These are phyloP conservation scores for Coelastrella sp. DNA, from an alignment of 139 green algal genomes.

Conservation along the genomic window DNA sequence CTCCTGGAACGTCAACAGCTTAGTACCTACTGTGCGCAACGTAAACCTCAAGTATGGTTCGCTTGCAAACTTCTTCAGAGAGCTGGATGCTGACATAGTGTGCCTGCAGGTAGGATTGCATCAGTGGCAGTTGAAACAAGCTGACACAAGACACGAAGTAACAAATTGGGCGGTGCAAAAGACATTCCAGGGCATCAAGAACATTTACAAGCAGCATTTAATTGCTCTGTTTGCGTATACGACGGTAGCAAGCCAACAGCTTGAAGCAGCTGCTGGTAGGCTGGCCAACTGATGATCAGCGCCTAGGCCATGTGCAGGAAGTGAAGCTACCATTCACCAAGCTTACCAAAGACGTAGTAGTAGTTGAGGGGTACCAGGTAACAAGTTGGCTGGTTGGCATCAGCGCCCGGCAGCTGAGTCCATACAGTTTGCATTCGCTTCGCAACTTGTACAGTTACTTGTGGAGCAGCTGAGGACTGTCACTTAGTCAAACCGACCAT, in stretches of 20 bases:
- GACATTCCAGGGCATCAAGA: no score
- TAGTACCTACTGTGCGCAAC: constrained; percentile 73
- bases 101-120: constrained; percentile 65
- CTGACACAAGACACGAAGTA: no score
- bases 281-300: neutral
- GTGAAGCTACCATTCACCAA: constrained; percentile 74
- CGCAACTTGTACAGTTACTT: no score
- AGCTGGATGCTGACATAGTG: constrained; percentile 60
- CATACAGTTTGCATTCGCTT: no score
- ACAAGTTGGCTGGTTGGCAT: neutral
- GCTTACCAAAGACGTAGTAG: constrained; percentile 76
- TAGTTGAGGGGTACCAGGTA: constrained; percentile 77
- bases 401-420: neutral
- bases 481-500: no score
- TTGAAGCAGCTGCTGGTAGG: neutral
- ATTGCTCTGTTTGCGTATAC: no score
- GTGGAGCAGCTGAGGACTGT: no score
- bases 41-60: constrained; percentile 66
- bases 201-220: no score
- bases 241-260: no score
- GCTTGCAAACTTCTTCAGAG: constrained; percentile 62
- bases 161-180: no score
- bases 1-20: no score
- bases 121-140: constrained; percentile 4
- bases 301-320: constrained; percentile 60